Percentiles rank a stretch among this genome's conserved stretches.
Evolutionary conservation across 805 yeast species (phyloP).

Genomic region (Nakazawaea holstii): DNA sequence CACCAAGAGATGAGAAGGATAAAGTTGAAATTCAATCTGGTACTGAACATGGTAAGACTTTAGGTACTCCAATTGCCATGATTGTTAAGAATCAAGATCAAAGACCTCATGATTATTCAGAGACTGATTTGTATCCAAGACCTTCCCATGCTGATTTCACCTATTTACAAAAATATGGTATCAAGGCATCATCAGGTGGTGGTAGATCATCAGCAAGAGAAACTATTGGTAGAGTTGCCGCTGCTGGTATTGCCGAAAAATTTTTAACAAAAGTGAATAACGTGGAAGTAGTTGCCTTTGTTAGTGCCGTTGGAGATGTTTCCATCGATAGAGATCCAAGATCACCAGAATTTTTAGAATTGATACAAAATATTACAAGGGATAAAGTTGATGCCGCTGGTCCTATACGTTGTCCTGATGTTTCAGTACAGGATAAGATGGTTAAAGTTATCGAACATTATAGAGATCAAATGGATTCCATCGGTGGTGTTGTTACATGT

Average conservation of each 20-base stretch:
- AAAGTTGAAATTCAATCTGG: slow-evolving; percentile 91
- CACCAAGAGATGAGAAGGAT: slow-evolving; percentile 96
- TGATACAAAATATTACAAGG: slow-evolving; percentile 75
- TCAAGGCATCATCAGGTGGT: slow-evolving; percentile 94
- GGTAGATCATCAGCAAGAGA: slow-evolving; percentile 97
- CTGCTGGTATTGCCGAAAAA: slow-evolving; percentile 97
- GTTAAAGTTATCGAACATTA: slow-evolving; percentile 79
- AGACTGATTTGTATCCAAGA: slow-evolving; percentile 92
- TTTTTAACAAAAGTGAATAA: slow-evolving; percentile 67
- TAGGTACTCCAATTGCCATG: slow-evolving; percentile 97
- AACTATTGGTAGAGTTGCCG: slow-evolving; percentile 98
- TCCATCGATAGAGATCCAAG: slow-evolving; percentile 71
- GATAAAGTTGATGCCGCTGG: slow-evolving; percentile 83
- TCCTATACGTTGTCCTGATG: slow-evolving; percentile 92
- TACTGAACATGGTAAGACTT: slow-evolving; percentile 81
- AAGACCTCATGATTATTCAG: slow-evolving; percentile 92
- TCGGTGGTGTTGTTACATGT: slow-evolving; percentile 98
- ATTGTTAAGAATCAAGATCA: slow-evolving; percentile 91
- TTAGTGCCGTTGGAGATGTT: slow-evolving; percentile 82
- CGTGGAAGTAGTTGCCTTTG: slow-evolving; percentile 95
- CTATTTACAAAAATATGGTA: slow-evolving; percentile 83
- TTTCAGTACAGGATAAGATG: slow-evolving; percentile 67
- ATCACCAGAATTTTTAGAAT: slow-evolving; percentile 56
- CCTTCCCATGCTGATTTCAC: slow-evolving; percentile 98
- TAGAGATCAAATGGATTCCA: slow-evolving; percentile 84